Conservation (phyloP, 192 early-diverging fungal genomes). For the Geranomyces variabilis region DNA sequence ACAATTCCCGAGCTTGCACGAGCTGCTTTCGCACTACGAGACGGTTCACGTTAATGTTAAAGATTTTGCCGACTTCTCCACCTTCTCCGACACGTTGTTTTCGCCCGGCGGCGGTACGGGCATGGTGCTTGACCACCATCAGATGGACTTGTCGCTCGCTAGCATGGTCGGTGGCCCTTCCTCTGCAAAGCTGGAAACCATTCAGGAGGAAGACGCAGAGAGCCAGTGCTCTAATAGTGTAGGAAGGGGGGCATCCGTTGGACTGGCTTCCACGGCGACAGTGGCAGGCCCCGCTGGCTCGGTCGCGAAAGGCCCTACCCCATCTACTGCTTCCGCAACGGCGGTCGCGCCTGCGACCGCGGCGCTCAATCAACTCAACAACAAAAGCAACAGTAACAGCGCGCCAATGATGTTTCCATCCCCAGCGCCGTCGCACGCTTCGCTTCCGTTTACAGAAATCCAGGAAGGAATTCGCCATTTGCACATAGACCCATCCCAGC, state of each 20-base stretch:
- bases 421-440: conserved; percentile 14
- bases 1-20: conserved; percentile 24
- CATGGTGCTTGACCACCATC: too few relatives aligned
- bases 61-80: conserved; percentile 5
- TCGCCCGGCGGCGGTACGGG: not conserved
- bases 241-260: too few relatives aligned
- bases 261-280: too few relatives aligned
- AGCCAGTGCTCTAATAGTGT: too few relatives aligned
- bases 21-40: conserved; percentile 34
- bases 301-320: too few relatives aligned
- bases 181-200: conserved; percentile 6
- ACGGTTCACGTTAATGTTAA: conserved; percentile 29
- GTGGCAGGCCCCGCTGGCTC: too few relatives aligned
- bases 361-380: not conserved
- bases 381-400: too few relatives aligned
- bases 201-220: conserved; percentile 16
- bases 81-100: not conserved
- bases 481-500: not conserved
- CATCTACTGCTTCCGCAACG: not conserved
- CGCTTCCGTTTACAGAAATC: conserved; percentile 1
- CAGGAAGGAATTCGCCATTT: conserved; percentile 30
- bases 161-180: not conserved
- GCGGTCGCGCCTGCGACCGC: not conserved
- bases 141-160: not conserved
- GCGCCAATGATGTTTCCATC: conserved; percentile 9